A percentile compares a stretch with the other conserved stretches of the same genome.
Conservation (phyloP, 257 asterid genomes). For the Fraxinus excelsior region DNA sequence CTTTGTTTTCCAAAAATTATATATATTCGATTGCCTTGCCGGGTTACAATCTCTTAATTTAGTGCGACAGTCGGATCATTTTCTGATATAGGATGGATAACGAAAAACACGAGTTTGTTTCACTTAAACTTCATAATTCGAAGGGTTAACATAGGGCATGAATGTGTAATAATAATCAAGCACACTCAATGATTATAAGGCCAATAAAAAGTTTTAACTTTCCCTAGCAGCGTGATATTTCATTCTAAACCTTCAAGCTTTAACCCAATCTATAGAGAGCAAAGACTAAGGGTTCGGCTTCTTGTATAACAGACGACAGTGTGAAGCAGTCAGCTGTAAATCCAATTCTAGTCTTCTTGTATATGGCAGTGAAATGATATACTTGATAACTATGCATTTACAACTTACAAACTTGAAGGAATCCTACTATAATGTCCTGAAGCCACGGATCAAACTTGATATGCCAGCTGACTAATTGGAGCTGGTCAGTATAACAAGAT, state of each 20-base stretch:
- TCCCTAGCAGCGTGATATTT: too few species aligned
- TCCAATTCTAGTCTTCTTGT: constrained; percentile 2
- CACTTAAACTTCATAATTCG: too few species aligned
- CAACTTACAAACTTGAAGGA: not conserved
- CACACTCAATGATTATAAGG: too few species aligned
- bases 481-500: not conserved
- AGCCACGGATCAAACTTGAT: not conserved
- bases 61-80: not conserved
- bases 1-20: not conserved
- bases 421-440: not conserved
- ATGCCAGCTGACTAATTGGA: not conserved
- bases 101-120: not conserved
- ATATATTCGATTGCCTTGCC: not conserved
- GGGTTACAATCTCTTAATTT: not conserved
- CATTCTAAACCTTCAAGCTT: too few species aligned
- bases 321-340: not conserved
- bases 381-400: not conserved
- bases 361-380: not conserved
- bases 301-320: not conserved
- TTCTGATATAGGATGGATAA: not conserved
- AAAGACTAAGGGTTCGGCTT: too few species aligned
- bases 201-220: too few species aligned
- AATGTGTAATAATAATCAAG: not conserved
- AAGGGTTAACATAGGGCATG: too few species aligned
- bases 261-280: too few species aligned